Percentiles rank a stretch among this genome's conserved stretches.
Evolutionary conservation across 2,329 filamentous ascomycete species (phyloP).

Genomic region (Beauveria caledonica): DNA sequence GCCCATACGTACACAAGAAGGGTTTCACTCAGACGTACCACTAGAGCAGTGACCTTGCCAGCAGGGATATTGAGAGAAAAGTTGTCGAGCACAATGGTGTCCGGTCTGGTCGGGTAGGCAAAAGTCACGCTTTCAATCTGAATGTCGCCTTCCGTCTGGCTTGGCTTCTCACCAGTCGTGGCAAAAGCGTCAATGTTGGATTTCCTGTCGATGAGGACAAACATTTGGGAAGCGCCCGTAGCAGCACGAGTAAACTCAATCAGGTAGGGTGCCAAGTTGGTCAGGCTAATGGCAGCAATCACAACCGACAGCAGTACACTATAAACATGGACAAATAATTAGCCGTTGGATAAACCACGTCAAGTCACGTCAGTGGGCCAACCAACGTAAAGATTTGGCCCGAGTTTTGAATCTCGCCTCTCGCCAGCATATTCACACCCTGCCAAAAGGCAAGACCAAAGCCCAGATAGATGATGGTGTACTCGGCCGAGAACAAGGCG

Average conservation of each 20-base stretch:
- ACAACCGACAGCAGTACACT: constrained; percentile 32
- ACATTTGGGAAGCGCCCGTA: constrained; percentile 27
- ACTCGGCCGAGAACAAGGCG: constrained; percentile 31
- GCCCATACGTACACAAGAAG: neutral
- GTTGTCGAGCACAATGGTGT: constrained; percentile 31
- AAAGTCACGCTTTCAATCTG: constrained; percentile 34
- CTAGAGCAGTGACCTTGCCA: constrained; percentile 35
- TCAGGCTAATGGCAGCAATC: constrained; percentile 29
- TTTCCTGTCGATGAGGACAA: constrained; percentile 28
- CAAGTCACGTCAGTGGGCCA: no score
- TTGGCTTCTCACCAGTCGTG: constrained; percentile 22
- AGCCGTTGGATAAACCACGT: neutral
- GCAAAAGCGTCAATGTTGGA: constrained; percentile 30
- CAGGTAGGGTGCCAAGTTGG: constrained; percentile 27
- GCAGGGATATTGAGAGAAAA: constrained; percentile 35
- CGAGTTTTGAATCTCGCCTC: constrained; percentile 28
- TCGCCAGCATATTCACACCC: constrained; percentile 29
- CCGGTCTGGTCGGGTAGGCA: constrained; percentile 36
- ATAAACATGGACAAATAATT: neutral
- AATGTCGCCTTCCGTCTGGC: constrained; percentile 24
- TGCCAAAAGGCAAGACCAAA: constrained; percentile 39
- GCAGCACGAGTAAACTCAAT: constrained; percentile 32
- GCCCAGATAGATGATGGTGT: constrained; percentile 33
- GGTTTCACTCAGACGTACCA: constrained; percentile 28
- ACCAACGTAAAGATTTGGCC: constrained; percentile 33